These are phyloP conservation scores for Byssothecium circinans DNA, from an alignment of 2,329 filamentous ascomycete genomes.

Conservation along the genomic window DNA sequence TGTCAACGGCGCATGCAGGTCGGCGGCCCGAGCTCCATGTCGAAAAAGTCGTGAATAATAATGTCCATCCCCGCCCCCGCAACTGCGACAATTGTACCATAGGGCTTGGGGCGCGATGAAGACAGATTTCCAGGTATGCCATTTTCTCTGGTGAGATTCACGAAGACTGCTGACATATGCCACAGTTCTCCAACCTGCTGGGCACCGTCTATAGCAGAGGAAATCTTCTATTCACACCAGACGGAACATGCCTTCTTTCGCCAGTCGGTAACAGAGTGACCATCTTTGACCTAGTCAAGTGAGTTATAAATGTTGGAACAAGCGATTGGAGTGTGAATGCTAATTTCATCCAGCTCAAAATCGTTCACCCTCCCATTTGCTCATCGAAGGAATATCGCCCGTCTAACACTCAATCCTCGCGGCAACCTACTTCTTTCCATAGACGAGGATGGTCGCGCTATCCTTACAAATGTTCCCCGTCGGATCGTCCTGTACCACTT, in stretches of 20 bases:
- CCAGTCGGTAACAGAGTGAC: conserved; percentile 95
- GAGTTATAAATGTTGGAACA: conserved; percentile 38
- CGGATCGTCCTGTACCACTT: conserved; percentile 91
- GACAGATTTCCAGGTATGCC: conserved; percentile 90
- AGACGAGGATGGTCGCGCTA: conserved; percentile 91
- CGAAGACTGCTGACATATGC: conserved; percentile 26
- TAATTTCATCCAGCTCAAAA: conserved; percentile 65
- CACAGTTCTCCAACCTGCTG: conserved; percentile 93
- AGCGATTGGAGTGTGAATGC: neutral
- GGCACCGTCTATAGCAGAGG: conserved; percentile 98
- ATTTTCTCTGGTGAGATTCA: neutral
- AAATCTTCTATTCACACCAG: conserved; percentile 93
- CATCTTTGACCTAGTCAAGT: conserved; percentile 96
- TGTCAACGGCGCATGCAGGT: conserved; percentile 16
- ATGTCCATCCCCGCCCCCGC: conserved; percentile 18
- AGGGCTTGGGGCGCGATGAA: conserved; percentile 67
- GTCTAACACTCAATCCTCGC: conserved; percentile 83
- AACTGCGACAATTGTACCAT: conserved; percentile 18
- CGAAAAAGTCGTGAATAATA: conserved; percentile 33
- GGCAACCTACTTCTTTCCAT: conserved; percentile 91
- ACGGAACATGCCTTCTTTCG: conserved; percentile 93
- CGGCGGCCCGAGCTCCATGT: conserved; percentile 27
- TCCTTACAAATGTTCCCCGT: conserved; percentile 86
- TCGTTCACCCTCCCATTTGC: conserved; percentile 85
- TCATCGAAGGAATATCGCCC: conserved; percentile 89